Evolutionary conservation across 495 filamentous ascomycete species (phyloP), one percentile per base, ranked within the genome.

Genomic region (Pseudevernia furfuracea): DNA sequence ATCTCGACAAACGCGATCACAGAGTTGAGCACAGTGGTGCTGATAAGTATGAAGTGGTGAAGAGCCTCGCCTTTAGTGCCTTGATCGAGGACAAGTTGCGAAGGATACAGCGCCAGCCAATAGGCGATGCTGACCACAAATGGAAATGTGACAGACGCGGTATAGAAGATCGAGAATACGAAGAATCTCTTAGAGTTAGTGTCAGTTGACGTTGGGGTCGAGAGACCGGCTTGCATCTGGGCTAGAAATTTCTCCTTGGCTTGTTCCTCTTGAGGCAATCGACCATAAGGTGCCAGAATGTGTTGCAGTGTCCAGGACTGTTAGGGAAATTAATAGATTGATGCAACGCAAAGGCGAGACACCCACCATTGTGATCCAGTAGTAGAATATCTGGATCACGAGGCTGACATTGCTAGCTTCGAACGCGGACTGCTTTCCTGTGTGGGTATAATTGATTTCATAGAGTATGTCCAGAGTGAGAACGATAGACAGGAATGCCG

Each of bases 121-220:
- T 79, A 81, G 14, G 80, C 71, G 56, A 77, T 44, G 4, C 74
- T 73, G 56, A 80, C 78, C 67, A 82, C 74, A 56, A 78, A 72
- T 30, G 74, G 70, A 60, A 78, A 78, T 7, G 79, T 74, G 60
- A 76, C 74, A 17, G 73, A 73, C 38, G 73, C 69, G 8, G 74
- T 76, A 69, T 83, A 83, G 70, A 78, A 82, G 64, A 82, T 65
- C 61, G 77, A 80, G 71, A 82, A 83, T 52, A 67, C 70, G 38
- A 74, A 72, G 12, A 71, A 74, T 44, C 78, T 74, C 55, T 74
- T 69, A 19, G 71, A 71, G 37, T 70, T 65, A 17, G 17, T 21
- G 8, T 49, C 32, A 49, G 41, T 11, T 71, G 71, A 58, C 76
- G 71, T 41, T 70, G 67, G 6, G 74, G 75, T 37, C 74, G 79